These are phyloP conservation scores for Microsporum ferrugineum DNA, from an alignment of 2,329 filamentous ascomycete species.

Conservation along the genomic window DNA sequence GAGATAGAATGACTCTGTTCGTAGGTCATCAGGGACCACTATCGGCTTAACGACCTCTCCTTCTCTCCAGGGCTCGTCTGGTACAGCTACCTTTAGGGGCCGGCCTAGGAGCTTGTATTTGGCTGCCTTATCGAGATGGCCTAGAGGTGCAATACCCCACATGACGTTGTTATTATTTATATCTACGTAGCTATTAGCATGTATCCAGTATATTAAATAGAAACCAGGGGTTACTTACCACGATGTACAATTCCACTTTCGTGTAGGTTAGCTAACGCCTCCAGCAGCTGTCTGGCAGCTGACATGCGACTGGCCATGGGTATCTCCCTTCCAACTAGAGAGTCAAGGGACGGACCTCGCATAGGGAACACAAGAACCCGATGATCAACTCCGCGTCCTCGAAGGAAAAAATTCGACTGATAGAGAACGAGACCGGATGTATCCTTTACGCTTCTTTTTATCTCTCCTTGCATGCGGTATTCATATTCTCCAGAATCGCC, in stretches of 20 bases:
- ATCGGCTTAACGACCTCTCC: slow-evolving; percentile 9
- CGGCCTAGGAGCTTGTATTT: slow-evolving; percentile 10
- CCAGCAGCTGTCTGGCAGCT: slow-evolving; percentile 20
- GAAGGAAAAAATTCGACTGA: slow-evolving; percentile 6
- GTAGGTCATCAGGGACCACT: slow-evolving; percentile 5
- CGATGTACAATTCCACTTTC: slow-evolving; percentile 21
- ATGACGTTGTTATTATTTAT: slow-evolving; percentile 10
- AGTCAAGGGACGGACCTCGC: slow-evolving; percentile 16
- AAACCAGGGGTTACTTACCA: slow-evolving; percentile 14
- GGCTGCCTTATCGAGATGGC: slow-evolving; percentile 6
- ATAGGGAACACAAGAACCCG: slow-evolving; percentile 17
- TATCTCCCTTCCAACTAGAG: background rate
- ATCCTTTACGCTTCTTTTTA: slow-evolving; percentile 7
- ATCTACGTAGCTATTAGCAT: slow-evolving; percentile 10
- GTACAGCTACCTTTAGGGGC: background rate
- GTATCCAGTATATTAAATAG: background rate
- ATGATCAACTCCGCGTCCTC: background rate
- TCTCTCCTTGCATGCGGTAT: slow-evolving; percentile 9
- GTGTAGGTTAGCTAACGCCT: slow-evolving; percentile 19
- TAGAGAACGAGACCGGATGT: slow-evolving; percentile 8
- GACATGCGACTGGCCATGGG: slow-evolving; percentile 20
- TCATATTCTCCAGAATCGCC: slow-evolving; percentile 5
- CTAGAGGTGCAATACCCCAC: slow-evolving; percentile 8
- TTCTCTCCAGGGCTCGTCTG: background rate
- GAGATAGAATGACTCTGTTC: slow-evolving; percentile 10